phyloP scores from a whole-genome alignment of 1,284 basidiomycete species.

The Amylostereum areolatum region DNA sequence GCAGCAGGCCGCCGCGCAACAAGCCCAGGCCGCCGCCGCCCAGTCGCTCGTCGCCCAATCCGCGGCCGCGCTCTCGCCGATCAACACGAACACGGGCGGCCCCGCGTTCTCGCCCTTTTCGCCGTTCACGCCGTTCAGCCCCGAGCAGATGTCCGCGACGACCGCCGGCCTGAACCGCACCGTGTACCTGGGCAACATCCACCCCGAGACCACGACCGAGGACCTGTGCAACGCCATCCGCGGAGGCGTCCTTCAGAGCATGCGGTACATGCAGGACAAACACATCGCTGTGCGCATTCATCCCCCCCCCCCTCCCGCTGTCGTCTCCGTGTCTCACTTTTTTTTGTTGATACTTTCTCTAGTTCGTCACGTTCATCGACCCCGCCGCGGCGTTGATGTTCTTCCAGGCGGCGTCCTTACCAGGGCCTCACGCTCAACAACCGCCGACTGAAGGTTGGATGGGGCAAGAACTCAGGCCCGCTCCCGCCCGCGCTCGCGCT shows the following conservation, averaged over 20 bases:
- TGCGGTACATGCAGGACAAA: conserved; percentile 90
- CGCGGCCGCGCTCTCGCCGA: conserved; percentile 32
- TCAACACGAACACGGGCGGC: conserved; percentile 19
- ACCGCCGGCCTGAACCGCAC: conserved; percentile 72
- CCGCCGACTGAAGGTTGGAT: conserved; percentile 88
- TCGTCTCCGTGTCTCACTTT: conserved; percentile 5
- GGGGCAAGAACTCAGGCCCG: conserved; percentile 90
- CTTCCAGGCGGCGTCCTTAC: conserved; percentile 82
- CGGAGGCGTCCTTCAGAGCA: conserved; percentile 86
- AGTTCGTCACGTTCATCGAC: conserved; percentile 91
- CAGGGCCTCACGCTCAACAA: conserved; percentile 87
- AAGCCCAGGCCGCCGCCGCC: conserved; percentile 76
- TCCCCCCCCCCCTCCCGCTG: no score
- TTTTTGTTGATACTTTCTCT: conserved; percentile 10
- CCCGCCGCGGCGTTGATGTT: conserved; percentile 86
- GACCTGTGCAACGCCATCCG: conserved; percentile 92
- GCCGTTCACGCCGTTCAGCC: conserved; percentile 53
- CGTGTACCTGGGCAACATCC: conserved; percentile 91
- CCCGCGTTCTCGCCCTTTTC: conserved; percentile 42
- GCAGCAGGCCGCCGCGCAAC: conserved; percentile 78
- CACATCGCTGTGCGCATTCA: conserved; percentile 76
- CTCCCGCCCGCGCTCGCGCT: conserved; percentile 78
- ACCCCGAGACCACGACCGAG: conserved; percentile 87
- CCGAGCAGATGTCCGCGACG: conserved; percentile 42
- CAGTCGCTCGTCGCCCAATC: conserved; percentile 70